Conservation (phyloP, 1,139 yeast species). For the Debaryomycetaceae sp. region DNA sequence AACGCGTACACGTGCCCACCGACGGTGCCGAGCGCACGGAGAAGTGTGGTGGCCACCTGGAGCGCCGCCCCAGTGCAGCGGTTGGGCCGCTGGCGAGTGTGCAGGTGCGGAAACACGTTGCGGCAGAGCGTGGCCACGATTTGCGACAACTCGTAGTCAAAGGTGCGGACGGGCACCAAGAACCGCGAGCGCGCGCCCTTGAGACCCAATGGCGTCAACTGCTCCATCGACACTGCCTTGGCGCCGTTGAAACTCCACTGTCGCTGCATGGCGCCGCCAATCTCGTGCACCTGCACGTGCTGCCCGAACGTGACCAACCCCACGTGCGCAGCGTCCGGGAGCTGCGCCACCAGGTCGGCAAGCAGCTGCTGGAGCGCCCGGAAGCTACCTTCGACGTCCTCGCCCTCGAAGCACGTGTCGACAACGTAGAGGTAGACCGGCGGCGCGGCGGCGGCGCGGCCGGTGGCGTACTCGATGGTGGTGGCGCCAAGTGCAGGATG, state of each 20-base stretch:
- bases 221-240: conserved; percentile 49
- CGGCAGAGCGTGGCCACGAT: conserved; percentile 50
- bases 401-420: conserved; percentile 56
- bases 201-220: conserved; percentile 19
- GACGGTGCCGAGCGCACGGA: conserved; percentile 39
- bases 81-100: conserved; percentile 44
- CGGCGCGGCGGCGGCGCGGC: conserved; percentile 38
- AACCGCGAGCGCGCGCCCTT: too few species aligned
- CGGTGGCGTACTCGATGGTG: conserved; percentile 60
- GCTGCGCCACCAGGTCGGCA: conserved; percentile 46
- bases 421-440: conserved; percentile 61
- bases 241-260: conserved; percentile 50
- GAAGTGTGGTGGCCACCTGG: conserved; percentile 51
- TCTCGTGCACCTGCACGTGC: conserved; percentile 59
- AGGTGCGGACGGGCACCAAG: conserved; percentile 15
- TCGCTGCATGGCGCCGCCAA: conserved; percentile 23
- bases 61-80: conserved; percentile 68
- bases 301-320: conserved; percentile 64
- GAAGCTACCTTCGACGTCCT: conserved; percentile 36
- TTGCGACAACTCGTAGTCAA: conserved; percentile 52
- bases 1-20: conserved; percentile 64
- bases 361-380: conserved; percentile 54
- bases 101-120: conserved; percentile 50
- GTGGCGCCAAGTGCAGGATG: conserved; percentile 24
- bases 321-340: conserved; percentile 58